Conservation (phyloP, 495 filamentous ascomycete genomes). For the Aspergillus baeticus region DNA sequence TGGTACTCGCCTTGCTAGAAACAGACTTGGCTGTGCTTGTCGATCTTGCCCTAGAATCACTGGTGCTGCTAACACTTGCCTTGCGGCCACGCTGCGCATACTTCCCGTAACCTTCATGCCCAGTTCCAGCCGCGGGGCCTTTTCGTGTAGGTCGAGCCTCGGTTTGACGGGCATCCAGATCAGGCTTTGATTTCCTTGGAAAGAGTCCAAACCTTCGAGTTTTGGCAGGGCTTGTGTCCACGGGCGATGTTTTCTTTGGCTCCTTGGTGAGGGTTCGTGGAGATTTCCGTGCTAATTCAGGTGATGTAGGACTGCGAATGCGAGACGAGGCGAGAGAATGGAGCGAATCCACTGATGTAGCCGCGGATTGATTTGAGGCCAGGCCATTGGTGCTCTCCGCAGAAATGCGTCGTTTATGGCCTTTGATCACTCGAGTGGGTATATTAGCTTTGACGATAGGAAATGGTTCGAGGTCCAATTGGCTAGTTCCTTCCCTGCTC, state of each 20-base stretch:
- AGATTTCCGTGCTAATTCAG: slow-evolving; percentile 30
- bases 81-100: slow-evolving; percentile 55
- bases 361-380: slow-evolving; percentile 25
- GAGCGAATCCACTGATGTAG: slow-evolving; percentile 40
- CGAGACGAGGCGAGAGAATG: slow-evolving; percentile 35
- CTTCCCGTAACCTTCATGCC: slow-evolving; percentile 92
- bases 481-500: slow-evolving; percentile 77
- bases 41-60: slow-evolving; percentile 48
- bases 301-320: slow-evolving; percentile 40
- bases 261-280: slow-evolving; percentile 29
- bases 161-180: slow-evolving; percentile 48
- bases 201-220: slow-evolving; percentile 74
- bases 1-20: slow-evolving; percentile 53
- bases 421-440: slow-evolving; percentile 37
- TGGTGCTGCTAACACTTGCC: slow-evolving; percentile 47
- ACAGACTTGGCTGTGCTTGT: slow-evolving; percentile 55
- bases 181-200: slow-evolving; percentile 66
- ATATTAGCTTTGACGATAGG: slow-evolving; percentile 81
- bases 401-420: slow-evolving; percentile 45
- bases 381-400: slow-evolving; percentile 26
- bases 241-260: slow-evolving; percentile 14
- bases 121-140: slow-evolving; percentile 88
- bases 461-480: slow-evolving; percentile 59
- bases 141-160: slow-evolving; percentile 62
- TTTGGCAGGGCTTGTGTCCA: slow-evolving; percentile 27